These are phyloP conservation scores for Immersiporthe knoxdaviesiana DNA, from an alignment of 2,329 filamentous ascomycete genomes.

Conservation along the genomic window DNA sequence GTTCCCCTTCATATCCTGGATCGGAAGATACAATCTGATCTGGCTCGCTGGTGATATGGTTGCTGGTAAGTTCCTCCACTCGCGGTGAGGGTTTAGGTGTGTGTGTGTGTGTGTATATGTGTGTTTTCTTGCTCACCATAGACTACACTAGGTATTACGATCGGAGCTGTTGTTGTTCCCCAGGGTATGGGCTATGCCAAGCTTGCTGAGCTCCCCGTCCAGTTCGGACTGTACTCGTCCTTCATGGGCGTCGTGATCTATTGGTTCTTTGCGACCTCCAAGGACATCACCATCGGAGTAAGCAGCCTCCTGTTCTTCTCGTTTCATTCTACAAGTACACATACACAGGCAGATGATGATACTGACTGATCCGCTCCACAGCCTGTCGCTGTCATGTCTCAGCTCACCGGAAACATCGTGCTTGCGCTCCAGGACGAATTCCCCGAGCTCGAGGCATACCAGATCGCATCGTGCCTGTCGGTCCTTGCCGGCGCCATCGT, in stretches of 20 bases:
- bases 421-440: constrained; percentile 59
- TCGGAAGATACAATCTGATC: constrained; percentile 81
- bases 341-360: constrained; percentile 15
- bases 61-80: constrained; percentile 64
- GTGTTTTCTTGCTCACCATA: constrained; percentile 15
- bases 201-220: constrained; percentile 75
- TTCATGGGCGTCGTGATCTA: constrained; percentile 96
- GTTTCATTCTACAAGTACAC: no score
- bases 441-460: constrained; percentile 62
- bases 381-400: constrained; percentile 96
- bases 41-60: constrained; percentile 91
- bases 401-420: constrained; percentile 83
- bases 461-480: constrained; percentile 78
- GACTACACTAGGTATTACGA: constrained; percentile 49
- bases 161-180: constrained; percentile 78
- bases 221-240: constrained; percentile 91
- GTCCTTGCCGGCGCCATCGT: constrained; percentile 80
- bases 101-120: background rate
- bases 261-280: constrained; percentile 98
- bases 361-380: constrained; percentile 40
- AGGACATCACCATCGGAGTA: constrained; percentile 96
- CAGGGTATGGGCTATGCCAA: constrained; percentile 95
- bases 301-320: no score
- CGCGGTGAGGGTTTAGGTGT: background rate
- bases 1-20: constrained; percentile 92